These are phyloP conservation scores for Seiridium unicorne DNA, from an alignment of 2,329 filamentous ascomycete genomes.

Conservation along the genomic window DNA sequence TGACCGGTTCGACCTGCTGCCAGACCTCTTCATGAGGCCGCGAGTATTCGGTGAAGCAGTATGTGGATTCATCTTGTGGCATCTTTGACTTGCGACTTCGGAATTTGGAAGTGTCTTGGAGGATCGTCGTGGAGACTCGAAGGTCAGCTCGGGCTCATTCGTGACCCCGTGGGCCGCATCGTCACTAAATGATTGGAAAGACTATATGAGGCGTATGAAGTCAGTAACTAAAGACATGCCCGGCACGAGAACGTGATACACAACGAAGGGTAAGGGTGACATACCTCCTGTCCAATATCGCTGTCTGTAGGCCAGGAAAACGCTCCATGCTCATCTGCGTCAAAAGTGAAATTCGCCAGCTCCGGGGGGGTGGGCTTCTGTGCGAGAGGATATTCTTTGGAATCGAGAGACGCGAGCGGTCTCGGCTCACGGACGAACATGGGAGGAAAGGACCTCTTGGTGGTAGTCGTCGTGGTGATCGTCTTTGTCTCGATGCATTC, in stretches of 20 bases:
- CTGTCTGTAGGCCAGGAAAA: conserved; percentile 27
- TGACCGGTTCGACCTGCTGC: conserved; percentile 19
- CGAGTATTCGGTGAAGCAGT: conserved; percentile 31
- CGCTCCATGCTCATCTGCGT: conserved; percentile 60
- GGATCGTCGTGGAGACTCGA: conserved; percentile 22
- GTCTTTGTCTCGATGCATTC: conserved; percentile 68
- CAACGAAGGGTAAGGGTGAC: neutral
- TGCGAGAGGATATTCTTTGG: conserved; percentile 88
- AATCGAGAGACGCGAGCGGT: conserved; percentile 70
- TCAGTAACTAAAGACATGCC: conserved; percentile 12
- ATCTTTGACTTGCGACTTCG: conserved; percentile 27
- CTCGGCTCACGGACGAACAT: conserved; percentile 73
- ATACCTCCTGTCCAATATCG: conserved; percentile 21
- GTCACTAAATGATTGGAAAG: conserved; percentile 19
- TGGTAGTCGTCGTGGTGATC: conserved; percentile 90
- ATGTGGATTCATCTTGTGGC: conserved; percentile 29
- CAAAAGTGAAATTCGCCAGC: conserved; percentile 75
- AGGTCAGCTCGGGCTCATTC: conserved; percentile 28
- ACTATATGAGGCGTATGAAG: conserved; percentile 7
- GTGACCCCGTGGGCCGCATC: conserved; percentile 25
- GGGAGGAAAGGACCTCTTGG: conserved; percentile 81
- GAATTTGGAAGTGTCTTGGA: conserved; percentile 17
- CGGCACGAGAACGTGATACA: neutral
- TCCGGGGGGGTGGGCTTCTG: conserved; percentile 77
- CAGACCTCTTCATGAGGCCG: conserved; percentile 25